A percentile compares a stretch with the other conserved stretches of the same genome.
Evolutionary conservation across 345 rosid species (phyloP).

Genomic region (Melaleuca alternifolia): DNA sequence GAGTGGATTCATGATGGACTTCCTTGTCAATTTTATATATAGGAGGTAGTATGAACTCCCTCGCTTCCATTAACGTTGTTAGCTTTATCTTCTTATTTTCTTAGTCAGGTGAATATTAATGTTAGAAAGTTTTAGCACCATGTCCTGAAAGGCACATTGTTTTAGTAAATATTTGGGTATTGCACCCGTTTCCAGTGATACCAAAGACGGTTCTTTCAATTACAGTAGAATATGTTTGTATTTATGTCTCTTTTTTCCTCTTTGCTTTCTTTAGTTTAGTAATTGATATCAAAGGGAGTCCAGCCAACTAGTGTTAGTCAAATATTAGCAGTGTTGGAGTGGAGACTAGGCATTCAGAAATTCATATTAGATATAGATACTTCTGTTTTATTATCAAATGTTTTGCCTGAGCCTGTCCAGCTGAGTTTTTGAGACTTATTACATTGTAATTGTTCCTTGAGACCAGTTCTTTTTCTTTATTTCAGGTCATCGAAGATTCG

Average conservation of each 20-base stretch:
- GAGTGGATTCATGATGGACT: conserved; percentile 31
- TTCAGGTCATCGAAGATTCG: neutral
- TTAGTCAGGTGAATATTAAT: neutral
- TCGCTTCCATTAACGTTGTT: neutral
- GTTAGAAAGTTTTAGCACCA: neutral
- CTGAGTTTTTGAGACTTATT: neutral
- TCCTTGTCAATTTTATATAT: conserved; percentile 3
- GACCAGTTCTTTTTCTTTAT: neutral
- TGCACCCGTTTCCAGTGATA: neutral
- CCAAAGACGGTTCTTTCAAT: neutral
- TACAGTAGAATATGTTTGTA: neutral
- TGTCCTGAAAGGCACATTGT: neutral
- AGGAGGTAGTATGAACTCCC: conserved; percentile 10
- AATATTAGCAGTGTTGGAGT: neutral
- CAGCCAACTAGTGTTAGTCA: neutral
- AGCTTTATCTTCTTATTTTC: neutral
- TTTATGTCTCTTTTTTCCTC: neutral
- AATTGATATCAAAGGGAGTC: neutral
- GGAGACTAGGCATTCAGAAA: neutral
- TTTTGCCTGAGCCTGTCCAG: neutral
- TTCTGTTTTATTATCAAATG: neutral
- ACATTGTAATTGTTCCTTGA: neutral
- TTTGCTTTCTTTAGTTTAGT: neutral
- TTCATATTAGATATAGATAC: neutral
- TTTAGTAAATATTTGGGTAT: neutral